Base-by-base conservation (phyloP, 306 rosid genomes). In the Pyrus betulifolia region DNA sequence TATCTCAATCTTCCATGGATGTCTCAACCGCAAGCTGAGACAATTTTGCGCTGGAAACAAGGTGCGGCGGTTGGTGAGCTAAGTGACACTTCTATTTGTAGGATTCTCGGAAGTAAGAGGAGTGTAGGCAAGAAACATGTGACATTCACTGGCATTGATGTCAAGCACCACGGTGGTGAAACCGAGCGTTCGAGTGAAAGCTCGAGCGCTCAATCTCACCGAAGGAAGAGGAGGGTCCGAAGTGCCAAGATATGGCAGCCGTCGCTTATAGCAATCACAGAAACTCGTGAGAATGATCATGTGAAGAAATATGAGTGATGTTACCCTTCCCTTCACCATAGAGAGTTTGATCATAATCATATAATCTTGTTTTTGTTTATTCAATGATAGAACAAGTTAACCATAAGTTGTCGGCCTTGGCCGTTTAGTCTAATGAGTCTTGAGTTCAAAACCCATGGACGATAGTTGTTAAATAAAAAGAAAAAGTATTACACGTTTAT, bases 211-310 rank as follows among this genome's bases (percentile, higher is more conserved):
- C 4, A 45, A 59, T 25, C 76, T 77, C 40, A 9, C 0, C 9
- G 42, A 46, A 45, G 64, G 49, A 58, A 63, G 67, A 76, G 55
- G 17, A 71, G 76, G 78, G 71, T 46, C 4, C 4, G 61, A 46
- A 35, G 33, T 31, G 4, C 13, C n/a, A 19, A 49, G 78, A 21
- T 62, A 22, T 79, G 81, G 86, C 72, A 71, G 68, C 83, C 81
- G 17, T 54, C 44, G 4, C 78, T 79, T 38, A 51, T 75, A 66
- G 30, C 78, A 21, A 71, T 79, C 62, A 58, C 9, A 11, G 78
- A 83, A 61, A 64, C 58, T 65, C 60, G 2, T 8, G n/a, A 55
- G 55, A 71, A 5, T n/a, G 65, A 69, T 77, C 25, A 4, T 33
- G 14, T 28, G 13, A 61, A 40, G 70, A 74, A 62, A 21, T 19